phyloP scores from a whole-genome alignment of 2,329 filamentous ascomycete genomes.

The Trichoderma lentiforme region DNA sequence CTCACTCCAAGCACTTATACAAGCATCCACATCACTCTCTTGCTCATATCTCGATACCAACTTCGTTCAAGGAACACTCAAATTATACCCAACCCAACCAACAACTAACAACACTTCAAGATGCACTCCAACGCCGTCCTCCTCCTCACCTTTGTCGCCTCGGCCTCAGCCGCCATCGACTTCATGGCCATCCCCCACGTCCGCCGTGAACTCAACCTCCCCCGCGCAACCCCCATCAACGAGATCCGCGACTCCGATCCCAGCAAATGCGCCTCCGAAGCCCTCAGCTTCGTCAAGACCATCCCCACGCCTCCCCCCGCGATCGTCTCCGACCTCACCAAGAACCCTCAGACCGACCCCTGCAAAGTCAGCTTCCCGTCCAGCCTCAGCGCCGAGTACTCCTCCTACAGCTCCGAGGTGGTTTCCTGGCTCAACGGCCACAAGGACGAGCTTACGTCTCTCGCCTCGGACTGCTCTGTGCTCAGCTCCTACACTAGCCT shows the following conservation, averaged over 20 bases:
- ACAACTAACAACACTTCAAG: not conserved
- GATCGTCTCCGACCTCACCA: constrained; percentile 27
- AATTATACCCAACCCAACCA: not conserved
- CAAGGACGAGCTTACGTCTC: constrained; percentile 27
- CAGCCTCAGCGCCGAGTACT: constrained; percentile 31
- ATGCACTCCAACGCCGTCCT: constrained; percentile 30
- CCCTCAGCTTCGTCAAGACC: constrained; percentile 24
- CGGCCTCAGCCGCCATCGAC: constrained; percentile 28
- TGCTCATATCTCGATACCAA: not conserved
- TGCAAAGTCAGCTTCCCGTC: constrained; percentile 33
- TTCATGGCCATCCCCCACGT: constrained; percentile 30
- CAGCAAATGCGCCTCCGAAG: constrained; percentile 26
- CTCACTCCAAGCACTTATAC: not conserved
- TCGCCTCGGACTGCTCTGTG: constrained; percentile 28
- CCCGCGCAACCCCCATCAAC: constrained; percentile 26
- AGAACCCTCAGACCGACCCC: constrained; percentile 29
- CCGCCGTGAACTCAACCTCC: constrained; percentile 24
- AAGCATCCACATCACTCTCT: not conserved
- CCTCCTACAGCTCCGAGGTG: constrained; percentile 32
- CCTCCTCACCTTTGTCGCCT: constrained; percentile 27
- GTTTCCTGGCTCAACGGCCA: constrained; percentile 31
- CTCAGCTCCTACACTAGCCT: constrained; percentile 22
- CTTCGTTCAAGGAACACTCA: not conserved
- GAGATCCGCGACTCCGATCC: not conserved
- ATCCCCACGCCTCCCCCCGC: constrained; percentile 32